A percentile compares a stretch with the other conserved stretches of the same genome.
These are phyloP conservation scores for Stevia rebaudiana DNA, from an alignment of 140 eudicot species.

Conservation along the genomic window DNA sequence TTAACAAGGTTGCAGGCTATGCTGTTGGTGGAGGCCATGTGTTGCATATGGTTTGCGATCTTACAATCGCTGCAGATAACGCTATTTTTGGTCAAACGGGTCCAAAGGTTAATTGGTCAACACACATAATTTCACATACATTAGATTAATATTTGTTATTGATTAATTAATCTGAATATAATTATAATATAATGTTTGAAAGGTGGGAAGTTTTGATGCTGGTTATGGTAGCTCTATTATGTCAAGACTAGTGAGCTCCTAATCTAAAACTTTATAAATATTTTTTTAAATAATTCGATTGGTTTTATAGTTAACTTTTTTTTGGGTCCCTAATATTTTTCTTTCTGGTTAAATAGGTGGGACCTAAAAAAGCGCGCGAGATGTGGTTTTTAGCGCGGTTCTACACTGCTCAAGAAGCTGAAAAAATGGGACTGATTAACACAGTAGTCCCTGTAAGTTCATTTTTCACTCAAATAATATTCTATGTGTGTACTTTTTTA, in stretches of 20 bases:
- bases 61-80: constrained; percentile 95
- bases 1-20: constrained; percentile 88
- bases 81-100: constrained; percentile 98
- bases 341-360: constrained; percentile 52
- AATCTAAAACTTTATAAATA: neutral
- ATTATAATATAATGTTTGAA: constrained; percentile 4
- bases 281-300: neutral
- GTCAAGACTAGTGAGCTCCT: constrained; percentile 74
- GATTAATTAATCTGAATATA: neutral
- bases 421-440: constrained; percentile 87
- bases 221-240: constrained; percentile 96
- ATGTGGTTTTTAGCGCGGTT: constrained; percentile 95
- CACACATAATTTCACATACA: neutral
- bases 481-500: neutral
- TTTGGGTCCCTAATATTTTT: neutral
- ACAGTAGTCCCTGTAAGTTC: constrained; percentile 89
- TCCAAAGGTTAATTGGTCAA: constrained; percentile 61
- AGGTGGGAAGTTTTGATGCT: constrained; percentile 99
- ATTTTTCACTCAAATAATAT: neutral
- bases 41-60: constrained; percentile 94
- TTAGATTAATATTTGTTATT: neutral
- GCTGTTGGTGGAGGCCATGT: constrained; percentile 99
- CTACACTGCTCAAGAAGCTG: constrained; percentile 86
- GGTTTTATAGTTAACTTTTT: neutral
- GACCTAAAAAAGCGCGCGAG: constrained; percentile 96